These are phyloP conservation scores for Arthrobotrys sinensis DNA, from an alignment of 2,329 filamentous ascomycete species.

Conservation along the genomic window DNA sequence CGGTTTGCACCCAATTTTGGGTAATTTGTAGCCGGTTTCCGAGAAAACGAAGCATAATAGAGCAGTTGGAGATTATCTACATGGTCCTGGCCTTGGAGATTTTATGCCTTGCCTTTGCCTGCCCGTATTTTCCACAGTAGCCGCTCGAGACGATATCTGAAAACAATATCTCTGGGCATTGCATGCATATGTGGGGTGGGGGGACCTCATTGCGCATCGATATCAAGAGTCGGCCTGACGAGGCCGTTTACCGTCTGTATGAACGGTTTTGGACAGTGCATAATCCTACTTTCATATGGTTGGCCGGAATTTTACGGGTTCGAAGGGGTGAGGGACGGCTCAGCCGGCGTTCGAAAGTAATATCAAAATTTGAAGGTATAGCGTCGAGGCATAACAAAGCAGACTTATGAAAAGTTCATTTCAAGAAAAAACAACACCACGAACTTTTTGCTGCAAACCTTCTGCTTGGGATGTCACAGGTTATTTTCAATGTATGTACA, in stretches of 20 bases:
- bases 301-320: slow-evolving; percentile 36
- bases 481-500: background rate
- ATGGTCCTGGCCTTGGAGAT: slow-evolving; percentile 2
- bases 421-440: background rate
- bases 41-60: background rate
- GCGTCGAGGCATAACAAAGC: slow-evolving; percentile 4
- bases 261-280: slow-evolving; percentile 19
- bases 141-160: slow-evolving; percentile 27
- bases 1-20: slow-evolving; percentile 11
- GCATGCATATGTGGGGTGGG: slow-evolving; percentile 14
- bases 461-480: slow-evolving; percentile 36
- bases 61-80: slow-evolving; percentile 4
- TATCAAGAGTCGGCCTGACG: slow-evolving; percentile 40
- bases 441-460: slow-evolving; percentile 18
- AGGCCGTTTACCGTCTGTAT: slow-evolving; percentile 34
- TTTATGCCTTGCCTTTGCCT: slow-evolving; percentile 9
- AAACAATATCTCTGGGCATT: slow-evolving; percentile 6
- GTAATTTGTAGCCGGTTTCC: slow-evolving; percentile 1
- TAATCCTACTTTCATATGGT: slow-evolving; percentile 11
- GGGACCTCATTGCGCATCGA: background rate
- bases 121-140: slow-evolving; percentile 17
- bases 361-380: slow-evolving; percentile 21
- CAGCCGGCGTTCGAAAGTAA: slow-evolving; percentile 17
- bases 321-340: slow-evolving; percentile 11
- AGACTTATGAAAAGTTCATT: slow-evolving; percentile 16